Conservation (phyloP, 495 filamentous ascomycete species). For the Diplogelasinospora grovesii region DNA sequence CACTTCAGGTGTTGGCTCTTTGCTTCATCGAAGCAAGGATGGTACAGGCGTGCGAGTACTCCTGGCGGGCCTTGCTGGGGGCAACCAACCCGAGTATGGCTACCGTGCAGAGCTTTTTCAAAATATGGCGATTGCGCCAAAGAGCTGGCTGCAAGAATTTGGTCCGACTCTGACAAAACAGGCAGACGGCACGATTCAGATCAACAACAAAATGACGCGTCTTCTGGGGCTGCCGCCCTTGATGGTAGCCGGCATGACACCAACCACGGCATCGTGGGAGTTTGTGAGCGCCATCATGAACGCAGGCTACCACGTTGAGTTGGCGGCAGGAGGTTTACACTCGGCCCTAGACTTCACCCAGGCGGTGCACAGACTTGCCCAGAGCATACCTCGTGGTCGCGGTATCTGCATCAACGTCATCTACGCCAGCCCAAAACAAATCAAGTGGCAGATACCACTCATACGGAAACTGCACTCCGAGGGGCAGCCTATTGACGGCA, state of each 20-base stretch:
- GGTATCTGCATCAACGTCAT: slow-evolving; percentile 88
- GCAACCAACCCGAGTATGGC: too few species aligned
- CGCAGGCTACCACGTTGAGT: slow-evolving; percentile 81
- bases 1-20: too few species aligned
- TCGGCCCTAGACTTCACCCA: slow-evolving; percentile 74
- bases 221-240: slow-evolving; percentile 72
- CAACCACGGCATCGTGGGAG: slow-evolving; percentile 83
- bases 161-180: neutral
- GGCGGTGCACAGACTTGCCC: slow-evolving; percentile 46
- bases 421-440: slow-evolving; percentile 81
- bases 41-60: too few species aligned
- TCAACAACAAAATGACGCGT: too few species aligned
- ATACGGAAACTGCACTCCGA: slow-evolving; percentile 72
- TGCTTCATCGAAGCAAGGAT: too few species aligned
- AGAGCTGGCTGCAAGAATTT: neutral
- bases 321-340: slow-evolving; percentile 86
- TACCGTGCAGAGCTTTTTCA: too few species aligned
- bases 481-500: slow-evolving; percentile 80
- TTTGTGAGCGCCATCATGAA: slow-evolving; percentile 86
- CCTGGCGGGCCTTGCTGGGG: too few species aligned
- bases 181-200: neutral
- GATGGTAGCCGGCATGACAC: slow-evolving; percentile 92
- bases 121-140: neutral
- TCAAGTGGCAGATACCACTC: slow-evolving; percentile 89
- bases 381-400: slow-evolving; percentile 70